These are phyloP conservation scores for Dendrobium catenatum DNA, from an alignment of 106 monocot species.

Conservation along the genomic window DNA sequence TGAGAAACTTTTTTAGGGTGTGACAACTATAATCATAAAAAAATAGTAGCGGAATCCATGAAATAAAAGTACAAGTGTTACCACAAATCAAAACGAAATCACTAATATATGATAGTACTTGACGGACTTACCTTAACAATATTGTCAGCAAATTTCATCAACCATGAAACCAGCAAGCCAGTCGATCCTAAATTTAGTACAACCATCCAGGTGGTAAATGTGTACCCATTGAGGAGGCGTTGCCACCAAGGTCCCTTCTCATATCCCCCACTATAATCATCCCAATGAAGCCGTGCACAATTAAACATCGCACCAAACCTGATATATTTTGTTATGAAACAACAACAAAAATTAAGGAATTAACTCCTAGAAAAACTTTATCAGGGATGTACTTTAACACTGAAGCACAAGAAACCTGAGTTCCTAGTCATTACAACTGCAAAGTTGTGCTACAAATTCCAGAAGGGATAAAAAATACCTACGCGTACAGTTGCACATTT, in stretches of 20 bases:
- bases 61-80: neutral
- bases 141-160: conserved; percentile 99
- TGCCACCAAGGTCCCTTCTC: conserved; percentile 92
- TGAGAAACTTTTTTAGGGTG: neutral
- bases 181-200: conserved; percentile 87
- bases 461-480: conserved; percentile 15
- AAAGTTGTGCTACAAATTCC: neutral
- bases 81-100: neutral
- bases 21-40: neutral
- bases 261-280: conserved; percentile 81
- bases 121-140: conserved; percentile 69
- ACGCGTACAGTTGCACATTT: conserved; percentile 90
- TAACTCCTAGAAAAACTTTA: neutral
- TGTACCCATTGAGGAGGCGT: conserved; percentile 77
- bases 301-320: conserved; percentile 96
- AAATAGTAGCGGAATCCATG: neutral
- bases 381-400: neutral
- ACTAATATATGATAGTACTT: neutral
- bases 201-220: conserved; percentile 82
- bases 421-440: neutral
- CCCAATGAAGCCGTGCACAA: conserved; percentile 68
- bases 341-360: neutral
- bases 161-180: conserved; percentile 90
- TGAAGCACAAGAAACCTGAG: neutral
- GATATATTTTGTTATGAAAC: conserved; percentile 8